Evolutionary conservation across 148 eudicot genomes (phyloP), one percentile per base, ranked within the genome.

Genomic region (Nepenthes mirabilis): DNA sequence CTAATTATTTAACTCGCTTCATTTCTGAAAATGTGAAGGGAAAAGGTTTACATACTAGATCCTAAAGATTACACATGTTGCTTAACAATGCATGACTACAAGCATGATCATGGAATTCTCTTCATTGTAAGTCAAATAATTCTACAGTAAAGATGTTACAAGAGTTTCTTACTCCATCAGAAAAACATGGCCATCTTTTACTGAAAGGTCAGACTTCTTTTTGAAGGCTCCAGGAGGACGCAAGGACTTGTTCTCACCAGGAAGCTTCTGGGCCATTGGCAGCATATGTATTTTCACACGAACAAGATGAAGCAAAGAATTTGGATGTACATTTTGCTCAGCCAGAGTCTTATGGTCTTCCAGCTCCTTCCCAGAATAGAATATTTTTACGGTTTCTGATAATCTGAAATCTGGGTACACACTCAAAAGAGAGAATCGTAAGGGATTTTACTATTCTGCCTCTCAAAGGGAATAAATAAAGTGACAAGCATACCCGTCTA

Each of bases 181-280:
- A 71, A 88, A 93, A 71, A 93, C 85, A 82, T 86, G 96, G 65
- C 99, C 99, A 76, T 93, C 96, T 79, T 77, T 88, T 54, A 80
- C 91, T 34, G 96, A 88, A 49, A 93, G 95, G 62, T 93, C 99
- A 55, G 96, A 83, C 74, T 82, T 88, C 77, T 86, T 93, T 80
- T 93, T 93, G 70, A 93, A 93, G 53, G 99, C 96, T 23, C 96
- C 99, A 69, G 99, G 99, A 36, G 98, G 98, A 56, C 99, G 91
- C 77, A 86, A 70, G 56, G 99, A 86, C 82, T 93, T 93, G 74
- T 89, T 86, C 63, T 84, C 96, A 61, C 82, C 84, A 56, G 96
- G 91, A 72, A 86, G 77, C 77, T 78, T 88, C 65, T 86, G 96
- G 45, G 87, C 87, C 65, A 81, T 64, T 9, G 93, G 87, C 66